Base-by-base conservation (phyloP, 2,329 filamentous ascomycete species). In the Epichloe coenophiala region DNA sequence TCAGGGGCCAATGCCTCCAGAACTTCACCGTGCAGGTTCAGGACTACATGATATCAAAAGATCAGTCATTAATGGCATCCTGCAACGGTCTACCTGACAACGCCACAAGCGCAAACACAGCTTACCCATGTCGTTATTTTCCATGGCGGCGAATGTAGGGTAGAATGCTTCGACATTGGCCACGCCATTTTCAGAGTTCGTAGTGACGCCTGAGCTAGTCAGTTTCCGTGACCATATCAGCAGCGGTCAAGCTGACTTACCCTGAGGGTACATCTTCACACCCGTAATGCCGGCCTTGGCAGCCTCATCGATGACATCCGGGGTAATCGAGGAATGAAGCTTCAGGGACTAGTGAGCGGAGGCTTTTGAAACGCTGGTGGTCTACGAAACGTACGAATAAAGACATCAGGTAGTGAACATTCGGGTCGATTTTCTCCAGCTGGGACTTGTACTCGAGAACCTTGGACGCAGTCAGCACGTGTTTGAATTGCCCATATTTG, bases 11-110 rank as follows among this genome's bases (percentile, higher is more conserved):
- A 61, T 4, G 65, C 62, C 51, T 67, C 67, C 3, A 68, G 83
- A n/a, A 84, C 80, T 68, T 96, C 91, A 57, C 90, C 91, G 65
- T 97, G 90, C n/a, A 97, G 73, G 69, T 96, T 96, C 41, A 94
- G 75, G n/a, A 94, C 77, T 52, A 41, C n/a, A 33, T 2, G 35
- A 7, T 9, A 48, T 23, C 5, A 8, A n/a, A 5, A 31, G 4
- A 48, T 33, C 37, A 45, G 45, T 17, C 5, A 47, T n/a, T 9
- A 5, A n/a, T 13, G 7, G 35, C 11, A 21, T 11, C 2, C 19
- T 36, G 6, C 7, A 21, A 13, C 15, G n/a, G 7, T 40, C 8
- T 1, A 39, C 23, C 3, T 31, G 9, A 9, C 8, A 31, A 9
- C 9, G 31, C 9, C 31, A 31, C 31, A 31, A 11, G 31, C 31